Evolutionary conservation across 495 filamentous ascomycete genomes (phyloP).

Genomic region (Penicillium manginii): DNA sequence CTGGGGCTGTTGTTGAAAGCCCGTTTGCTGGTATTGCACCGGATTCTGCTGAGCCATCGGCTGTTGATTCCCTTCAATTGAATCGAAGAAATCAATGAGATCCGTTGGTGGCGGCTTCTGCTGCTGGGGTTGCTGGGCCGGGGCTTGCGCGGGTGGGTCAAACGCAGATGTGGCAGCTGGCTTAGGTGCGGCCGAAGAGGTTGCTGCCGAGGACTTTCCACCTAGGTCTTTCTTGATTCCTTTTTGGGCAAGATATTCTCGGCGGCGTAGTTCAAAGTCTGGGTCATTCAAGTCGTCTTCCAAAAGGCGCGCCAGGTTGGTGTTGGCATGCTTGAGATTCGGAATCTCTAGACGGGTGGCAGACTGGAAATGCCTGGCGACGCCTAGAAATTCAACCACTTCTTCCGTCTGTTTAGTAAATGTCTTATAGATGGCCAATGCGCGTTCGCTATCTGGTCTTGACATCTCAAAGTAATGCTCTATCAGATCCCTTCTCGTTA

Average conservation of each 20-base stretch:
- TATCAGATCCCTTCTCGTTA: slow-evolving; percentile 35
- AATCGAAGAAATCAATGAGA: slow-evolving; percentile 98
- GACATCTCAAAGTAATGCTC: slow-evolving; percentile 99
- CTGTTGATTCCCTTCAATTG: slow-evolving; percentile 91
- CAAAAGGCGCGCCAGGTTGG: slow-evolving; percentile 82
- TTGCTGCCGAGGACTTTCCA: slow-evolving; percentile 15
- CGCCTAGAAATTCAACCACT: slow-evolving; percentile 86
- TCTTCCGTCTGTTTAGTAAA: slow-evolving; percentile 92
- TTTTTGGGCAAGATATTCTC: slow-evolving; percentile 86
- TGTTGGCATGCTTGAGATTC: slow-evolving; percentile 96
- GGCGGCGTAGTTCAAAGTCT: slow-evolving; percentile 92
- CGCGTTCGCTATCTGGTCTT: slow-evolving; percentile 86
- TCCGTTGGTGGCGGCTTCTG: slow-evolving; percentile 69
- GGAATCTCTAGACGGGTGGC: slow-evolving; percentile 93
- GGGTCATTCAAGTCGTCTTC: slow-evolving; percentile 96
- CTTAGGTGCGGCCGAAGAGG: slow-evolving; percentile 14
- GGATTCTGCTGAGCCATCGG: slow-evolving; percentile 53
- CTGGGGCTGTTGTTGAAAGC: slow-evolving; percentile 43
- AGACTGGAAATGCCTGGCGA: slow-evolving; percentile 86
- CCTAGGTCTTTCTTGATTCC: slow-evolving; percentile 55
- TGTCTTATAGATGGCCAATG: slow-evolving; percentile 88
- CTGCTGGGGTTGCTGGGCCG: slow-evolving; percentile 19
- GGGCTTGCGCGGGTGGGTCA: slow-evolving; percentile 17
- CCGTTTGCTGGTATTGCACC: slow-evolving; percentile 52
- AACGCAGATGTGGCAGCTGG: slow-evolving; percentile 29